A percentile compares a stretch with the other conserved stretches of the same genome.
phyloP scores from a whole-genome alignment of 2,329 filamentous ascomycete genomes.

The Cercospora berteroae region DNA sequence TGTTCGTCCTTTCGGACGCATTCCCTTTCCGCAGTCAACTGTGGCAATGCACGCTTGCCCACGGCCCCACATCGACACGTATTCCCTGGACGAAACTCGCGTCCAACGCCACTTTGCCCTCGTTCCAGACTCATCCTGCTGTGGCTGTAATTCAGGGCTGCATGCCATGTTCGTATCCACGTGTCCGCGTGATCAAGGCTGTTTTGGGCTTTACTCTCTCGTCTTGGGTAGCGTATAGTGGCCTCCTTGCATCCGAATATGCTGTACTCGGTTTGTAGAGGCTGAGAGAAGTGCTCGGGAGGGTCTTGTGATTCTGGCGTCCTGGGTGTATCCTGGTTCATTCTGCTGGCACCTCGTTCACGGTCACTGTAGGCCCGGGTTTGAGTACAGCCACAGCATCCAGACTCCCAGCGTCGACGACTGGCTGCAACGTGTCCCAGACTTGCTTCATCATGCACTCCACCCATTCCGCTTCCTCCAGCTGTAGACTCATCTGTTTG shows the following conservation, averaged over 20 bases:
- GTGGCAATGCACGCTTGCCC: not conserved
- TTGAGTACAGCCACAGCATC: constrained; percentile 29
- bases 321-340: constrained; percentile 12
- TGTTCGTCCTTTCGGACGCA: not conserved
- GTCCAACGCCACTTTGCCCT: not conserved
- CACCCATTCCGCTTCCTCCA: constrained; percentile 46
- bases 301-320: not conserved
- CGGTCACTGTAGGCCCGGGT: constrained; percentile 18
- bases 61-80: not conserved
- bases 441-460: constrained; percentile 44
- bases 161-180: not conserved
- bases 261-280: not conserved
- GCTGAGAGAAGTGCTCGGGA: not conserved
- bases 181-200: not conserved
- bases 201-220: not conserved
- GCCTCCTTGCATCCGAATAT: not conserved
- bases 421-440: constrained; percentile 39
- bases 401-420: constrained; percentile 20
- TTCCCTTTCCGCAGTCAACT: not conserved
- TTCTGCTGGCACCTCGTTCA: constrained; percentile 27
- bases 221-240: not conserved
- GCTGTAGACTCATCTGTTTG: constrained; percentile 45
- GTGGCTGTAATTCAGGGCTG: not conserved
- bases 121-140: not conserved
- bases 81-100: not conserved